Percentiles rank a stretch among this genome's conserved stretches.
These are phyloP conservation scores for Yarrowia phangngaensis DNA, from an alignment of 805 yeast species.

Conservation along the genomic window DNA sequence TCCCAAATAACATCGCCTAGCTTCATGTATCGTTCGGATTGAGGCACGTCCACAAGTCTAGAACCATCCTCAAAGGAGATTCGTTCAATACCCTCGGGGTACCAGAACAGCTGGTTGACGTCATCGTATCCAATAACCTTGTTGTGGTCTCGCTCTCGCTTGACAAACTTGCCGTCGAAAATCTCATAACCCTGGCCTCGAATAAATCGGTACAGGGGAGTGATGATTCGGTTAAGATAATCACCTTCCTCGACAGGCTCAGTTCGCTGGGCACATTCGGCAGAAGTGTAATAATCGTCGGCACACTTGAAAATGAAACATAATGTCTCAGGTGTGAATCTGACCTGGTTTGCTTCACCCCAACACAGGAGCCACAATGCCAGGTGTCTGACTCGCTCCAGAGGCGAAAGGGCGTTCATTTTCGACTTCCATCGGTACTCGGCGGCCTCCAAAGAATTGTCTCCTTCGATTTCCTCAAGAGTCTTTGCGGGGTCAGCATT, in stretches of 20 bases:
- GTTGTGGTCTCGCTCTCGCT: conserved; percentile 67
- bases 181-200: conserved; percentile 64
- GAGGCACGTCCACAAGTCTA: conserved; percentile 83
- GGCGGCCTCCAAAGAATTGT: conserved; percentile 65
- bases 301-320: conserved; percentile 96
- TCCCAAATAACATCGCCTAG: conserved; percentile 92
- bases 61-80: conserved; percentile 89
- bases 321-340: conserved; percentile 85
- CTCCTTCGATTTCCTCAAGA: conserved; percentile 64
- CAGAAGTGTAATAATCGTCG: conserved; percentile 79
- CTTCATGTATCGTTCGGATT: conserved; percentile 81
- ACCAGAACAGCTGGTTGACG: conserved; percentile 98
- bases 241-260: conserved; percentile 56
- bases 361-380: conserved; percentile 61
- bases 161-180: conserved; percentile 52
- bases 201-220: conserved; percentile 74
- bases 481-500: conserved; percentile 57
- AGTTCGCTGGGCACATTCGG: conserved; percentile 76
- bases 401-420: conserved; percentile 53
- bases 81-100: conserved; percentile 96
- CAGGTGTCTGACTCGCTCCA: conserved; percentile 60
- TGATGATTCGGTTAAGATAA: conserved; percentile 82
- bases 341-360: conserved; percentile 82
- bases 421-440: conserved; percentile 73
- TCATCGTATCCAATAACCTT: conserved; percentile 81